Evolutionary conservation across 352 stramenopile genomes (phyloP).

Genomic region (Pythium grandisporangium): DNA sequence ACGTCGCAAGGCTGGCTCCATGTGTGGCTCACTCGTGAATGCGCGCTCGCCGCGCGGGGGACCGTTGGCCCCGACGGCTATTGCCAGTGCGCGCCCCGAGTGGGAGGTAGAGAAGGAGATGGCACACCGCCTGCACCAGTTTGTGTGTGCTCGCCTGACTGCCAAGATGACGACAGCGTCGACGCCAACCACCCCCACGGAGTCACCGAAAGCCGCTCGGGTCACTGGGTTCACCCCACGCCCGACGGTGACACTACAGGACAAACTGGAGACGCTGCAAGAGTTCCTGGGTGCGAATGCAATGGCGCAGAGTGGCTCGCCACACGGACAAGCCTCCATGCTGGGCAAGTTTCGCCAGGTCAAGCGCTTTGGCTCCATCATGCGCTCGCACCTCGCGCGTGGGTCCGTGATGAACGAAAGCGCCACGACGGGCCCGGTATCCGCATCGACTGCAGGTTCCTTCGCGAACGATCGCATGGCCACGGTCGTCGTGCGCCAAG

Average conservation of each 20-base stretch:
- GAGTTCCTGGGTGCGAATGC: slow-evolving; percentile 41
- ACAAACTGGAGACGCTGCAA: slow-evolving; percentile 57
- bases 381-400: too few relatives aligned
- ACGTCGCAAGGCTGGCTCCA: slow-evolving; percentile 7
- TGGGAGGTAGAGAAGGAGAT: slow-evolving; percentile 50
- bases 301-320: slow-evolving; percentile 5
- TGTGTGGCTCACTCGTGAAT: not conserved
- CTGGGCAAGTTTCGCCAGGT: slow-evolving; percentile 59
- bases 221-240: slow-evolving; percentile 36
- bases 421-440: too few relatives aligned
- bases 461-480: too few relatives aligned
- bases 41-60: not conserved
- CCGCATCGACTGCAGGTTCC: too few relatives aligned
- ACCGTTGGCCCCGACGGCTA: not conserved
- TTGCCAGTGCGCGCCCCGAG: not conserved
- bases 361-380: slow-evolving; percentile 56
- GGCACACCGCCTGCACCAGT: slow-evolving; percentile 38
- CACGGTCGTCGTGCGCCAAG: too few relatives aligned
- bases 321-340: slow-evolving; percentile 10
- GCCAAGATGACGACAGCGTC: slow-evolving; percentile 4
- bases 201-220: slow-evolving; percentile 2
- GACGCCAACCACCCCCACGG: slow-evolving; percentile 20
- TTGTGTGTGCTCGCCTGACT: slow-evolving; percentile 56
- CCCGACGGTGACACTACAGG: slow-evolving; percentile 28
- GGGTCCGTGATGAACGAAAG: too few relatives aligned